These are phyloP conservation scores for Circinella minor DNA, from an alignment of 371 early-diverging fungal species.

Conservation along the genomic window DNA sequence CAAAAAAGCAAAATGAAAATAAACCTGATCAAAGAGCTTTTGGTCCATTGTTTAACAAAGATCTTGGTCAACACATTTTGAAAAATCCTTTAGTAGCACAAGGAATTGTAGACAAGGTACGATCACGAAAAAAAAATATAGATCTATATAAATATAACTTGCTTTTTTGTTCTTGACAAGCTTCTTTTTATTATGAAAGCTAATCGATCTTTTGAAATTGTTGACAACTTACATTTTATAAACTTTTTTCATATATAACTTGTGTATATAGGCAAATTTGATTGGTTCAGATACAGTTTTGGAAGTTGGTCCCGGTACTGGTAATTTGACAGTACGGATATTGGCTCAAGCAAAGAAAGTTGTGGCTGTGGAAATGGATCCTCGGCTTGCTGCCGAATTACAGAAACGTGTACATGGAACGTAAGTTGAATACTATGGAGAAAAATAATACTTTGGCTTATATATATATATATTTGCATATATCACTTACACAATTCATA, in stretches of 20 bases:
- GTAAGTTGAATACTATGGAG: constrained; percentile 48
- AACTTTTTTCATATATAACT: not conserved
- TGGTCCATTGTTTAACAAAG: constrained; percentile 97
- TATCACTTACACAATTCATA: not conserved
- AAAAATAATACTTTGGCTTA: not conserved
- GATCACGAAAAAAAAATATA: not conserved
- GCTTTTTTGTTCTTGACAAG: no score
- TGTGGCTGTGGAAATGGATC: constrained; percentile 97
- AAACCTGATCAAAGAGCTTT: constrained; percentile 57
- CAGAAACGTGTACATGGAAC: constrained; percentile 97
- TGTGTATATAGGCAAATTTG: constrained; percentile 73
- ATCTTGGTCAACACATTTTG: constrained; percentile 99
- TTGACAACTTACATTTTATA: constrained; percentile 1
- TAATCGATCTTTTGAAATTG: no score
- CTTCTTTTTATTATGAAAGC: no score
- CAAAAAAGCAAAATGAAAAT: constrained; percentile 37
- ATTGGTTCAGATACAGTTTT: constrained; percentile 95
- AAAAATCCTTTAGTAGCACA: constrained; percentile 98
- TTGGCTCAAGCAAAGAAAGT: constrained; percentile 95
- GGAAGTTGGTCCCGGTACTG: constrained; percentile 99
- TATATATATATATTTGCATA: no score
- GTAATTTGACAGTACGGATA: constrained; percentile 98
- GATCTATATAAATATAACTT: no score
- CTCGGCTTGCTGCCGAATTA: constrained; percentile 97
- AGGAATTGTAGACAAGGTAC: constrained; percentile 96